Base-by-base conservation (phyloP, 441 rosid species). In the Eutrema salsugineum region DNA sequence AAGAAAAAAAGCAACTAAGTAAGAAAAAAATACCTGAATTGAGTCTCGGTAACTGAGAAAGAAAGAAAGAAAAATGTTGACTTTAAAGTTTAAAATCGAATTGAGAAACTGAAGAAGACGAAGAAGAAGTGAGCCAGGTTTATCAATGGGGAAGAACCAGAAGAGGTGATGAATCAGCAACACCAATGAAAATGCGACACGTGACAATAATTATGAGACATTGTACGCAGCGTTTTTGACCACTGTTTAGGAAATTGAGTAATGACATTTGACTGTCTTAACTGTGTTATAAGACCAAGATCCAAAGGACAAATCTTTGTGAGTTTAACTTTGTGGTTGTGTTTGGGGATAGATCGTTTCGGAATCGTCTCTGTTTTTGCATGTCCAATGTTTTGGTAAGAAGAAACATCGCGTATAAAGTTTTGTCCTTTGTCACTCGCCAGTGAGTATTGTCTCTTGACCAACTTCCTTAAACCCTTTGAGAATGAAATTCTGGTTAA, bases 61-160 rank as follows among this genome's bases (percentile, higher is more conserved):
- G 19, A 59, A 59, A 15, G 5, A 11, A 9, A n/a, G n/a, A 12
- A 43, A 36, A 9, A 5, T 20, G 33, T 17, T 58, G 61, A 38
- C n/a, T 62, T 57, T 20, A 49, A 38, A 58, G 49, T n/a, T n/a
- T 3, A 49, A 38, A 58, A 58, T 73, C 46, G 39, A 50, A 58
- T 66, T 50, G 56, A 28, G 48, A 50, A 59, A 51, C 40, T 33
- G 48, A 47, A 16, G n/a, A 55, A 63, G 73, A 67, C 50, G 50
- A 35, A 40, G 53, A 57, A 24, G 58, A 36, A 72, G 66, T 73
- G 72, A 66, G n/a, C n/a, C n/a, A n/a, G 48, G 56, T 58, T 59
- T 66, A 22, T 49, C 22, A 51, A 24, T 2, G 47, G 12, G 46
- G 32, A 7, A 5, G 5, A 0, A 2, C 3, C 1, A 8, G 57